Base-by-base conservation (phyloP, 2,329 filamentous ascomycete genomes). In the Cryphonectria nitschkei region DNA sequence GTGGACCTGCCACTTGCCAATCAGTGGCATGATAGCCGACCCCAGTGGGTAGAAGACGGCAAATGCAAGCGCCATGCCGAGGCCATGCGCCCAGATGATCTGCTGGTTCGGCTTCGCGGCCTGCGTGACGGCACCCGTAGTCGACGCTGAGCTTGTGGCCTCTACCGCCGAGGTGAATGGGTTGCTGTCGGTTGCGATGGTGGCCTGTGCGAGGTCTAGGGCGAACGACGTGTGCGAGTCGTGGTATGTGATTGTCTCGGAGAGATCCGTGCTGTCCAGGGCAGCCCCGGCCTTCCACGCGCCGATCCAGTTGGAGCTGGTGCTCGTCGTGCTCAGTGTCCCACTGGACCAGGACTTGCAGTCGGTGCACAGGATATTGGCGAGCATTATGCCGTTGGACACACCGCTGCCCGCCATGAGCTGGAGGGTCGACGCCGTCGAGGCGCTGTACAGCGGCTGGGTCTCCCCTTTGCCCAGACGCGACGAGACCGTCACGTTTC, bases 401-500 rank as follows among this genome's bases (percentile, higher is more conserved):
- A 92, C 80, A 52, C 89, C 89, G 62, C 87, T 90, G 65, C 89
- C 89, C 0, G 80, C 83, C 2, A 92, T 83, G 4, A 92, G 82
- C 50, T 85, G 82, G 32, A 91, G 78, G 34, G 81, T 80, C 7
- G 82, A 79, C 1, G 78, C 75, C 65, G 78, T 77, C 68, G 75
- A 76, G 1, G 79, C 80, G 78, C 86, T 85, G 56, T 80, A 76
- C 37, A 78, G 63, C 0, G 90, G 90, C 80, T 82, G 78, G 50
- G 77, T 73, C 73, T 90, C 82, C 9, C 83, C 82, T 0, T 75
- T 79, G 41, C 85, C 87, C 3, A 78, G 75, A 32, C 90, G 86
- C 1, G 88, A 84, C 73, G 88, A 90, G 68, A 91, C 76, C 0
- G 89, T 92, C 34, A 91, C 83, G 76, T 91, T 90, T 72, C 86